Base-by-base conservation (phyloP, 768 basidiomycete genomes). In the Agaricus blazei region DNA sequence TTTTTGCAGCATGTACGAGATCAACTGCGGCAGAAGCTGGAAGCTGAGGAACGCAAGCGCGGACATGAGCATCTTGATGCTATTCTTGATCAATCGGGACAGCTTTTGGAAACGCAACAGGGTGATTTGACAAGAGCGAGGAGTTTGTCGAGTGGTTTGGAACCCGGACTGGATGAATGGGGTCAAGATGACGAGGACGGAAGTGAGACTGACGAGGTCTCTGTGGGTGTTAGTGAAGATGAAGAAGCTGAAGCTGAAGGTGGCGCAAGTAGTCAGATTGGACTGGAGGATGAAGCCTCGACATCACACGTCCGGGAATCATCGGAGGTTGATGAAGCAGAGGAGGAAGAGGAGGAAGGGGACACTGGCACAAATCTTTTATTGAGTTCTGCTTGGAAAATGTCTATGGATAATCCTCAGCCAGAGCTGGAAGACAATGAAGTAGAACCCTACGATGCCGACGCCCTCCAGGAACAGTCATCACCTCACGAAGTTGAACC, bases 61-160 rank as follows among this genome's bases (percentile, higher is more conserved):
- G 92, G 94, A 0, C 87, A 87, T 58, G 84, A 87, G 59, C 94
- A 97, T 69, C 77, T 98, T 23, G 90, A 95, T 67, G 90, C 88
- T 3, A 91, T 98, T 59, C 75, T 98, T 45, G 83, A 93, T 68
- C 88, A 95, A 63, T 95, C 92, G 36, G 90, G 90, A 0, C 85
- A 88, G 47, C 83, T 96, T 54, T 72, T 97, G 57, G 87, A 89
- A 63, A 88, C 90, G 1, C 95, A 96, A 63, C 85, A 88, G 45
- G 76, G 79, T 1, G 88, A 90, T 62, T 70, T 93, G 44, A 72
- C 73, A 1, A 75, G 78, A 48, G 77, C 76, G 15, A 72, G 75
- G 26, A 90, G 85, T 61, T 78, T 83, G 14, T 85, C 85, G 2
- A 78, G 73, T 42, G 85, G 81, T 37, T 63, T 74, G 43, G 78